Percentiles rank a stretch among this genome's conserved stretches.
phyloP scores from a whole-genome alignment of 345 rosid species.

The Dipteronia sinensis region DNA sequence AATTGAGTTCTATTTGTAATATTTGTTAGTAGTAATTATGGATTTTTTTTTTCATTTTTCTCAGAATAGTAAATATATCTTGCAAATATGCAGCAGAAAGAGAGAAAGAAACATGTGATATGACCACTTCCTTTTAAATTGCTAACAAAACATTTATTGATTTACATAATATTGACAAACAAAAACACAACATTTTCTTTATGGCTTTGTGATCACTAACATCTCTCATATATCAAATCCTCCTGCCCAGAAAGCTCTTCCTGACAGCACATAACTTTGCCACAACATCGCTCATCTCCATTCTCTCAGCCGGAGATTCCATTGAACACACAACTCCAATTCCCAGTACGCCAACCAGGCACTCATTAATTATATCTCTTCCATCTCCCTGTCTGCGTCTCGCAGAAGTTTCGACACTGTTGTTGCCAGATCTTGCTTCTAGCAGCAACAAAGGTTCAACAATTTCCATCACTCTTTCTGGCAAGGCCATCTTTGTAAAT shows the following conservation, averaged over 20 bases:
- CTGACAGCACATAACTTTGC: not conserved
- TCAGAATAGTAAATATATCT: no score
- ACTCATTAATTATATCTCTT: not conserved
- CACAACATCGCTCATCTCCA: not conserved
- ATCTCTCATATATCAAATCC: no score
- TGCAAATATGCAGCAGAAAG: no score
- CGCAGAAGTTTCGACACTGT: no score
- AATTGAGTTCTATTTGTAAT: no score
- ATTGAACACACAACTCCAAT: slow-evolving; percentile 9
- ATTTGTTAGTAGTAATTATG: no score
- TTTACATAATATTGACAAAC: no score
- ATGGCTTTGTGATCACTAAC: not conserved
- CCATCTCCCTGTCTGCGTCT: not conserved
- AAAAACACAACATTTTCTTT: no score
- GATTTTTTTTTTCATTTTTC: no score
- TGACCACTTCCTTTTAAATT: no score
- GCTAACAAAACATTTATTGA: no score
- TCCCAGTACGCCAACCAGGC: not conserved
- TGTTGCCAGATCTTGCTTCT: not conserved
- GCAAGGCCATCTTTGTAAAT: not conserved
- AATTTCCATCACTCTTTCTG: not conserved
- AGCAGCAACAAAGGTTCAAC: not conserved
- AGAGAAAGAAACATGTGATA: no score
- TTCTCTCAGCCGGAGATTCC: not conserved
- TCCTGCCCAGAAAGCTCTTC: not conserved